Base-by-base conservation (phyloP, 2,329 filamentous ascomycete species). In the Cladosporium sp. region DNA sequence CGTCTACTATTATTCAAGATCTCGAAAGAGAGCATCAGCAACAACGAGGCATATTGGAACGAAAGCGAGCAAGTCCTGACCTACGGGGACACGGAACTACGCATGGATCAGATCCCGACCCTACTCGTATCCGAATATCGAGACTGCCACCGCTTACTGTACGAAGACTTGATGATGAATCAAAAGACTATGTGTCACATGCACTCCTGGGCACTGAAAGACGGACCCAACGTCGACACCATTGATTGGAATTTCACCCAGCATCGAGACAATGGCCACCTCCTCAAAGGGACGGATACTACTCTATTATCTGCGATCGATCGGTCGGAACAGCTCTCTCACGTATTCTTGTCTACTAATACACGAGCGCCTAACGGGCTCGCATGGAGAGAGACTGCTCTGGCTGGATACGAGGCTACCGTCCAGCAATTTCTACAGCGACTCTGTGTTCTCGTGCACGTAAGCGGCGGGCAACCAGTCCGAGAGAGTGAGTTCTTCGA, bases 401-500 rank as follows among this genome's bases (percentile, higher is more conserved):
- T 54, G 11, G 56, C 43, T 7, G 9, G 34, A 2, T 61, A 59
- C 52, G 52, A 61, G n/a, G 45, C 57, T 17, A 60, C 58, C 3
- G 54, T 60, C 2, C 39, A 61, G 30, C 43, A 59, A 20, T 59
- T 61, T n/a, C 57, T 59, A n/a, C 36, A 59, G 37, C 56, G 57
- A n/a, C 51, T 59, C 2, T 34, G 34, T 19, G 51, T 60, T 22
- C 19, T 60, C 5, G 20, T 55, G 17, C 30, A 59, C 42, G 34
- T 59, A 5, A 55, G 39, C 36, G 40, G 59, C 20, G 45, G 60
- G 17, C 45, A 59, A 28, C 60, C 57, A 3, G 19, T 61, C 14
- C 60, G 60, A 15, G 57, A 59, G 57, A 55, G 50, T n/a, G 60
- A 59, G 56, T 56, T 59, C 38, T 52, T 59, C 30, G 28, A 28